Percentiles rank a stretch among this genome's conserved stretches.
These are phyloP conservation scores for Xylaria longipes DNA, from an alignment of 495 filamentous ascomycete species.

Conservation along the genomic window DNA sequence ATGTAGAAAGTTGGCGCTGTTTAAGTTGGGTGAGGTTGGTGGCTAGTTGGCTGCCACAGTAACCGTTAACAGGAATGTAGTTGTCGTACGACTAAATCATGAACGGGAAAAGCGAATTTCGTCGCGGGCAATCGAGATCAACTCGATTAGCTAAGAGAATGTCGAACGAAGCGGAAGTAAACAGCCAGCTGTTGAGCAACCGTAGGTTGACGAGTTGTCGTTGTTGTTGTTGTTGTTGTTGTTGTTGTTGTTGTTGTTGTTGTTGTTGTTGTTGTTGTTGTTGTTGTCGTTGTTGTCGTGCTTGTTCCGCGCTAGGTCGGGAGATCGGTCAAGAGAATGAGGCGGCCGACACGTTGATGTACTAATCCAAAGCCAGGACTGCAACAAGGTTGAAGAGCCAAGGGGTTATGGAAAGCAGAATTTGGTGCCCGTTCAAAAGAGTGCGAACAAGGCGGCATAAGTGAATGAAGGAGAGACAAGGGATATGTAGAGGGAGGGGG, in stretches of 20 bases:
- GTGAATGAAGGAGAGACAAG: slow-evolving; percentile 22
- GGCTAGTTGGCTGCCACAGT: slow-evolving; percentile 4
- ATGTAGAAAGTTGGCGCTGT: background rate
- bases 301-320: background rate
- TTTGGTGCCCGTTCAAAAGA: slow-evolving; percentile 4
- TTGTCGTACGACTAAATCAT: slow-evolving; percentile 3
- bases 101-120: slow-evolving; percentile 10
- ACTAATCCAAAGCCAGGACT: background rate
- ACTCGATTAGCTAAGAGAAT: slow-evolving; percentile 34
- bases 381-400: background rate
- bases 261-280: background rate
- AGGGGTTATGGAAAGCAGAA: slow-evolving; percentile 8
- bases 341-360: background rate
- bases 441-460: background rate
- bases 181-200: slow-evolving; percentile 38
- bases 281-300: slow-evolving; percentile 9
- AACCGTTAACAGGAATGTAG: slow-evolving; percentile 8
- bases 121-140: slow-evolving; percentile 32
- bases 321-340: background rate
- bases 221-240: background rate
- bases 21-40: background rate
- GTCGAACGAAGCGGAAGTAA: slow-evolving; percentile 27
- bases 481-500: slow-evolving; percentile 15
- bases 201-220: background rate
- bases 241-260: background rate